These are phyloP conservation scores for Pseudocercospora fuligena DNA, from an alignment of 2,329 filamentous ascomycete genomes.

Conservation along the genomic window DNA sequence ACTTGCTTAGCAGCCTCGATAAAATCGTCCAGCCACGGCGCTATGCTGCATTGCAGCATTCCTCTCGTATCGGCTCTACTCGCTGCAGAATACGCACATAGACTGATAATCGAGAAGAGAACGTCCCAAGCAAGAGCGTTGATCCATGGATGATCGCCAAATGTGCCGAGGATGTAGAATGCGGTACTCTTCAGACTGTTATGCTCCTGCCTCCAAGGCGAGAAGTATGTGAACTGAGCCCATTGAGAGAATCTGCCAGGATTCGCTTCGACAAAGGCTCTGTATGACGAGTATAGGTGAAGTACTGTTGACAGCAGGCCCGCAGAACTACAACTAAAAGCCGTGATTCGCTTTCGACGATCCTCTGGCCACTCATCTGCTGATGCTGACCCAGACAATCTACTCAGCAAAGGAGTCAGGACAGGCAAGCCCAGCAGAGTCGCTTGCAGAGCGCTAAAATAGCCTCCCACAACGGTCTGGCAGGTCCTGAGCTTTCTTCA, in stretches of 20 bases:
- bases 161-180: background rate
- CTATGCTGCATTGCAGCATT: constrained; percentile 43
- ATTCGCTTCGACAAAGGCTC: background rate
- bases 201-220: background rate
- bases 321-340: background rate
- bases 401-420: too few relatives aligned
- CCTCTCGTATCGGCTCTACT: constrained; percentile 57
- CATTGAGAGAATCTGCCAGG: background rate
- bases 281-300: background rate
- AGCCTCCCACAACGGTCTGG: too few relatives aligned
- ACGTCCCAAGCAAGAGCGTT: background rate
- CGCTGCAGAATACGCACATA: constrained; percentile 52
- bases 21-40: constrained; percentile 22
- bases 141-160: background rate
- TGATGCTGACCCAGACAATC: too few relatives aligned
- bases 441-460: too few relatives aligned
- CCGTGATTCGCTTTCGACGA: too few relatives aligned
- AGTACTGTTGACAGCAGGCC: background rate
- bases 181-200: background rate
- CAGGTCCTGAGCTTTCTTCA: too few relatives aligned
- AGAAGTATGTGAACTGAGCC: background rate
- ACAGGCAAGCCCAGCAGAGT: too few relatives aligned
- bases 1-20: background rate
- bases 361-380: too few relatives aligned
- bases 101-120: background rate